Percentiles rank a stretch among this genome's conserved stretches.
phyloP scores from a whole-genome alignment of 2,329 filamentous ascomycete genomes.

The Cladosporium sp. region DNA sequence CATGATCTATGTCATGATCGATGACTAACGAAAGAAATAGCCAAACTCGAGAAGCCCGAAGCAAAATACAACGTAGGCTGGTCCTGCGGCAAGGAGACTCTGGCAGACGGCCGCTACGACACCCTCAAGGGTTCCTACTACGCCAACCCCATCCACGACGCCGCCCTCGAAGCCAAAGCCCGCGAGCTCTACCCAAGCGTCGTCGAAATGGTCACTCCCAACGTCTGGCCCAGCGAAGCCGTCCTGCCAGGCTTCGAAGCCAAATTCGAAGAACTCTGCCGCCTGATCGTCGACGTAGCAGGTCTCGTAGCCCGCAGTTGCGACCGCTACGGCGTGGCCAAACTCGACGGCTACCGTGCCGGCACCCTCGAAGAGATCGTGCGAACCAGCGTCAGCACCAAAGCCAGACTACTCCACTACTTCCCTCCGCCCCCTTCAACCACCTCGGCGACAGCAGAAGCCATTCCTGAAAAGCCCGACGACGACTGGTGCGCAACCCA shows the following conservation, averaged over 20 bases:
- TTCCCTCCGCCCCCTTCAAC: slow-evolving; percentile 55
- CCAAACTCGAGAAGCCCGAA: slow-evolving; percentile 44
- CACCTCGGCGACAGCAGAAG: slow-evolving; percentile 33
- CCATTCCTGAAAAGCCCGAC: slow-evolving; percentile 44
- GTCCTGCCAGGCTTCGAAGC: slow-evolving; percentile 71
- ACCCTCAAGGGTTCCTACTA: slow-evolving; percentile 81
- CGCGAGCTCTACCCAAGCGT: slow-evolving; percentile 59
- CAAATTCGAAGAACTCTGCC: slow-evolving; percentile 71
- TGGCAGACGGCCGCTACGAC: slow-evolving; percentile 73
- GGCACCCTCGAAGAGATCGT: slow-evolving; percentile 88
- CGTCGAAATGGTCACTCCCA: slow-evolving; percentile 83
- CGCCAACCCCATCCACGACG: slow-evolving; percentile 62
- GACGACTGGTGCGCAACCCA: slow-evolving; percentile 95
- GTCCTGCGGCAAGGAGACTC: slow-evolving; percentile 77
- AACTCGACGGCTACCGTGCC: slow-evolving; percentile 69
- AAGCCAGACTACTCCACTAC: slow-evolving; percentile 89
- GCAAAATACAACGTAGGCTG: slow-evolving; percentile 64
- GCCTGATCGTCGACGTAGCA: slow-evolving; percentile 82
- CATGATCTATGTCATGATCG: not conserved
- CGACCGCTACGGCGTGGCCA: slow-evolving; percentile 75
- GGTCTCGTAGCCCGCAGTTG: slow-evolving; percentile 86
- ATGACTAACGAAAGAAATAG: slow-evolving; percentile 21
- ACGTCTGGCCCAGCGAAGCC: slow-evolving; percentile 74
- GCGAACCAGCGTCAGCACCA: slow-evolving; percentile 77
- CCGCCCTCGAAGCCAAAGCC: slow-evolving; percentile 55